Base-by-base conservation (phyloP, 1,284 basidiomycete species). In the Neonothopanus nambi region DNA sequence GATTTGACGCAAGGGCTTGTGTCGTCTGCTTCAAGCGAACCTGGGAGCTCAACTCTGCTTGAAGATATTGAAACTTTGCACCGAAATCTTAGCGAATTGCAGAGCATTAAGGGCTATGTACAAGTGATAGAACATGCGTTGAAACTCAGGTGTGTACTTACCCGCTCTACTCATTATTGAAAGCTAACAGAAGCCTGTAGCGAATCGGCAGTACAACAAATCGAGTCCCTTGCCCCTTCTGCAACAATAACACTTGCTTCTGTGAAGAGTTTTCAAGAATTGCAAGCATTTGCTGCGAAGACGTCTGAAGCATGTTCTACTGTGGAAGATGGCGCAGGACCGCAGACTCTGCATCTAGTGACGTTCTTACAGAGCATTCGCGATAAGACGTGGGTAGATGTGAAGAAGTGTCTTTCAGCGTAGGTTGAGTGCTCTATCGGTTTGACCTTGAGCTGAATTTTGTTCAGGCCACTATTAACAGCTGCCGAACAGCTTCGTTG, bases 51-150 rank as follows among this genome's bases (percentile, higher is more conserved):
- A 1, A 89, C 87, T 1, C 71, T 93, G 11, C 73, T 95, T n/a
- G 90, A 95, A 69, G 85, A 85, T 37, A 76, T 94, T 56, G 90
- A 95, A 64, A 79, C 78, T 0, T 69, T 91, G 52, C 89, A 92
- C 65, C 76, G 81, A 51, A 81, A 80, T 63, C 65, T 95, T 60
- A 85, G 82, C 63, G 87, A 91, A 63, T 75, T 95, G 28, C 78
- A 89, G 61, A 82, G 81, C 48, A 84, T 93, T 8, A 84, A 85
- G 61, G 77, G 80, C 20, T 96, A 95, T 69, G 82, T 91, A 5
- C 80, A 81, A 45, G 75, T 93, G 5, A 73, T 95, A 30, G 81
- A 92, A 60, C 81, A 79, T 61, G 83, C 85, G 6, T 71, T 95
- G 57, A 70, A 76, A 30, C 76, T 91, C 42, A 90, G 92, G 93